Evolutionary conservation across 768 basidiomycete genomes (phyloP).

Genomic region (Amanita molliuscula): DNA sequence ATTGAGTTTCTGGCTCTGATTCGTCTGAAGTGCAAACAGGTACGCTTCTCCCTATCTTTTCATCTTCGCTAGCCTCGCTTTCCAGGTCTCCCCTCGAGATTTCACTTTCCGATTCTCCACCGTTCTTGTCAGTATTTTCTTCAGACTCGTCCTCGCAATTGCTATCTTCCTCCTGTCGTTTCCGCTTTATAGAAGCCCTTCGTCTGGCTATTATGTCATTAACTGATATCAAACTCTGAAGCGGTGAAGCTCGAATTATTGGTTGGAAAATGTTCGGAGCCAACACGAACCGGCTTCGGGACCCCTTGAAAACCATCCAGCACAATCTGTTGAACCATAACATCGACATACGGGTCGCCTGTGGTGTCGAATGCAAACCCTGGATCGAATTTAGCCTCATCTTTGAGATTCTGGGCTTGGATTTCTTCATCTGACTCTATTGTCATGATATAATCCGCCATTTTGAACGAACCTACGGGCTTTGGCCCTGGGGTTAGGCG

Average conservation of each 20-base stretch:
- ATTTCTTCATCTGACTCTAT: constrained; percentile 75
- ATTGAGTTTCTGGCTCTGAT: constrained; percentile 46
- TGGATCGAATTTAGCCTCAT: constrained; percentile 62
- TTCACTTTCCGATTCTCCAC: constrained; percentile 19
- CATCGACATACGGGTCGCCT: constrained; percentile 58
- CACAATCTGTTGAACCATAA: constrained; percentile 29
- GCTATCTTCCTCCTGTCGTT: constrained; percentile 33
- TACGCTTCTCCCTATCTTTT: constrained; percentile 16
- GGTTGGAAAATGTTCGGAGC: background rate
- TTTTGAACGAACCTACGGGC: constrained; percentile 7
- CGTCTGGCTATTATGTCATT: constrained; percentile 86
- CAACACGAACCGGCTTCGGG: constrained; percentile 44
- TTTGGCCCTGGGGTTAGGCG: no score
- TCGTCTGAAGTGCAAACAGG: constrained; percentile 20
- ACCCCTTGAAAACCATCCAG: constrained; percentile 51
- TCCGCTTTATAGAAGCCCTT: constrained; percentile 53
- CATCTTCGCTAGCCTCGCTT: constrained; percentile 29
- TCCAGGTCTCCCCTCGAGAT: constrained; percentile 10
- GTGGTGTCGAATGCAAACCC: constrained; percentile 76
- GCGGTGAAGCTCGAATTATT: background rate
- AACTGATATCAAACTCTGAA: constrained; percentile 71
- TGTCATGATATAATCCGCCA: constrained; percentile 71
- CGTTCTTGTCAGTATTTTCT: constrained; percentile 17
- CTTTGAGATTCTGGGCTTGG: constrained; percentile 19
- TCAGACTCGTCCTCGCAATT: constrained; percentile 28